A percentile compares a stretch with the other conserved stretches of the same genome.
phyloP scores from a whole-genome alignment of 768 basidiomycete genomes.

The Leccinum rimulosum region DNA sequence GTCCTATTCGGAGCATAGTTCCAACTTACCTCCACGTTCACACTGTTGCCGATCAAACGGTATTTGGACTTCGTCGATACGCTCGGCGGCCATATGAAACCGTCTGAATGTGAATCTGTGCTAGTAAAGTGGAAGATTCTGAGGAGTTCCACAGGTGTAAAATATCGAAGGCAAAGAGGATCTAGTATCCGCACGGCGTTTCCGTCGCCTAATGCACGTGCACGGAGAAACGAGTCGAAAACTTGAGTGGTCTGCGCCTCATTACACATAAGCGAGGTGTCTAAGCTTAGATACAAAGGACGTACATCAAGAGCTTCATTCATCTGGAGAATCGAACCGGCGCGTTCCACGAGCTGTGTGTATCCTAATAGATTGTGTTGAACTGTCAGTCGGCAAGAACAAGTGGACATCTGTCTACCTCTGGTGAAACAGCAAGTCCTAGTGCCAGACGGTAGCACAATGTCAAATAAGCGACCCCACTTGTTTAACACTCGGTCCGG shows the following conservation, averaged over 20 bases:
- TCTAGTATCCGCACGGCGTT: conserved; percentile 53
- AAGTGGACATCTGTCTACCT: conserved; percentile 38
- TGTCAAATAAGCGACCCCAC: conserved; percentile 81
- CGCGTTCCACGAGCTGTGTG: conserved; percentile 70
- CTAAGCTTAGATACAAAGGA: not conserved
- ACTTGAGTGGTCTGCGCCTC: conserved; percentile 53
- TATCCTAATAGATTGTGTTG: conserved; percentile 50
- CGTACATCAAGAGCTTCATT: conserved; percentile 64
- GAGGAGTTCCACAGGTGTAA: conserved; percentile 70
- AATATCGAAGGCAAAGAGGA: conserved; percentile 68
- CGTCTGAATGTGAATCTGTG: not conserved
- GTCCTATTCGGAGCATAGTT: not conserved
- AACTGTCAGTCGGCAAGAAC: not conserved
- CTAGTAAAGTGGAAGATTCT: conserved; percentile 60
- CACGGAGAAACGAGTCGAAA: conserved; percentile 54
- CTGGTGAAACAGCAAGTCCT: conserved; percentile 81
- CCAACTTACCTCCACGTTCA: conserved; percentile 62
- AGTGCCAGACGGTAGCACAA: conserved; percentile 59
- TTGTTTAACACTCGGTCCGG: conserved; percentile 63
- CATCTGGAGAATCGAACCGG: conserved; percentile 75
- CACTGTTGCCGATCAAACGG: conserved; percentile 77
- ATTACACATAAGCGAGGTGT: not conserved
- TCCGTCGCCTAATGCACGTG: conserved; percentile 38
- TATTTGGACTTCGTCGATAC: conserved; percentile 71
- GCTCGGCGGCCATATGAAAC: conserved; percentile 61